Conservation (phyloP, 1,284 basidiomycete genomes). For the Sphagnurus paluster region DNA sequence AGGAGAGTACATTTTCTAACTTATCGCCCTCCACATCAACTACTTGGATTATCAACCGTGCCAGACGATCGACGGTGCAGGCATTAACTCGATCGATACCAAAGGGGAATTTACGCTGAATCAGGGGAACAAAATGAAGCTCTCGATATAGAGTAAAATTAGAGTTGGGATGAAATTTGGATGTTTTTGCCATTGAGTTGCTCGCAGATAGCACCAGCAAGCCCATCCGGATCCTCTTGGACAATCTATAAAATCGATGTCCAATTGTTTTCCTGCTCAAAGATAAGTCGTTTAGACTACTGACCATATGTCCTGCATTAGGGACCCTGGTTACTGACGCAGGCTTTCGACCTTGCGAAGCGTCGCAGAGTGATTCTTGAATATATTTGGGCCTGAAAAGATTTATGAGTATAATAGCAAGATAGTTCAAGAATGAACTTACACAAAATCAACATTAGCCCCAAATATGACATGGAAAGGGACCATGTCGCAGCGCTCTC, state of each 20-base stretch:
- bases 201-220: slow-evolving; percentile 32
- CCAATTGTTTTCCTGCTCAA: background rate
- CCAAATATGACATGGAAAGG: slow-evolving; percentile 46
- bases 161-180: slow-evolving; percentile 15
- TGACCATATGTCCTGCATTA: slow-evolving; percentile 44
- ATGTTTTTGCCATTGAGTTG: slow-evolving; percentile 16
- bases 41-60: too few relatives aligned
- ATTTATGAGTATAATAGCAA: background rate
- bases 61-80: too few relatives aligned
- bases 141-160: slow-evolving; percentile 1
- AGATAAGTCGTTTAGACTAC: background rate
- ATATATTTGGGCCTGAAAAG: slow-evolving; percentile 41
- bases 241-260: slow-evolving; percentile 30
- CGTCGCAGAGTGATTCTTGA: slow-evolving; percentile 40
- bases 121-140: too few relatives aligned
- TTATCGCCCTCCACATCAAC: too few relatives aligned
- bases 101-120: too few relatives aligned
- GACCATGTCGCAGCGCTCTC: slow-evolving; percentile 29
- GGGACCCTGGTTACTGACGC: slow-evolving; percentile 41
- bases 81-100: too few relatives aligned
- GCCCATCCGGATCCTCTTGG: slow-evolving; percentile 38
- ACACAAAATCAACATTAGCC: slow-evolving; percentile 38
- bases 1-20: too few relatives aligned
- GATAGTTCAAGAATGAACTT: slow-evolving; percentile 13
- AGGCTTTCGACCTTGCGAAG: slow-evolving; percentile 33